Evolutionary conservation across 83 land plant genomes (phyloP).

Genomic region (Picea mariana): DNA sequence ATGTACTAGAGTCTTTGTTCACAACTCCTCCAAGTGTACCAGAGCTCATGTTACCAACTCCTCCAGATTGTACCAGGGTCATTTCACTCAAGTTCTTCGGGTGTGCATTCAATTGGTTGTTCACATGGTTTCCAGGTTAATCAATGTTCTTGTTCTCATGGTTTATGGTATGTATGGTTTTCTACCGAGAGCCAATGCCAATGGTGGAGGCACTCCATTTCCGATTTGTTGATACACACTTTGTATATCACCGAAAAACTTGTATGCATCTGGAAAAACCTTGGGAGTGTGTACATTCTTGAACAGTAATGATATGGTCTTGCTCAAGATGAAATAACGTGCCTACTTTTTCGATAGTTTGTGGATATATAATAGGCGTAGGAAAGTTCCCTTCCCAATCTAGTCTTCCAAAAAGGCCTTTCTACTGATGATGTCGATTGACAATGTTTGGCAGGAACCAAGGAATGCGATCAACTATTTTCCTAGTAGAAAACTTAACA

Average conservation of each 20-base stretch:
- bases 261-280: constrained; percentile 89
- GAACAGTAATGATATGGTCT: constrained; percentile 89
- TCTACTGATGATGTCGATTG: constrained; percentile 97
- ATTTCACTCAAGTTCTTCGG: too few species aligned
- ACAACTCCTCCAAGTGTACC: too few species aligned
- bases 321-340: constrained; percentile 99
- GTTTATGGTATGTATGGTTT: constrained; percentile 34
- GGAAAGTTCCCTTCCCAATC: constrained; percentile 60
- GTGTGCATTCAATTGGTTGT: too few species aligned
- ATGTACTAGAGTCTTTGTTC: too few species aligned
- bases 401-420: constrained; percentile 93
- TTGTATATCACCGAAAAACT: constrained; percentile 76
- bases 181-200: constrained; percentile 40
- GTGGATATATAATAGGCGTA: constrained; percentile 89
- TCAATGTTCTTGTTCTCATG: too few species aligned
- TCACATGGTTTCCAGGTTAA: too few species aligned
- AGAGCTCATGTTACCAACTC: too few species aligned
- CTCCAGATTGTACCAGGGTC: too few species aligned
- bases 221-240: constrained; percentile 89
- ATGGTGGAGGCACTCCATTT: constrained; percentile 81
- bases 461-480: constrained; percentile 88
- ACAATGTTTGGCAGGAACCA: constrained; percentile 99
- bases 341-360: constrained; percentile 99
- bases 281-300: constrained; percentile 98
- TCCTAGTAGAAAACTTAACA: constrained; percentile 84